Conservation (phyloP, 176 grass and related monocot species). For the Oryza rufipogon region DNA sequence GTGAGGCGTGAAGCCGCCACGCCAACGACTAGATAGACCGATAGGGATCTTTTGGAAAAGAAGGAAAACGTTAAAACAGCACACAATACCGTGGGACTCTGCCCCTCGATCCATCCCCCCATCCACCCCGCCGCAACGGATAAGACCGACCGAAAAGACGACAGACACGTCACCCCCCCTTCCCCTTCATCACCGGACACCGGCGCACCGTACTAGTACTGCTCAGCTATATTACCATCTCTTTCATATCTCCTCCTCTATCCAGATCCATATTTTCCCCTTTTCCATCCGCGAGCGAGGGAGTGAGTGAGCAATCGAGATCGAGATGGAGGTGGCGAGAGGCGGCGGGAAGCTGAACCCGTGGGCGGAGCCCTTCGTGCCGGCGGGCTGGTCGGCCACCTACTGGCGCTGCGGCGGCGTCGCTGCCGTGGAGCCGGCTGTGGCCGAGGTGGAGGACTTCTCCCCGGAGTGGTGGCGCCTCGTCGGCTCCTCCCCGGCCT, state of each 20-base stretch:
- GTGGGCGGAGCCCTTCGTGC: constrained; percentile 60
- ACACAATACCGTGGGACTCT: constrained; percentile 4
- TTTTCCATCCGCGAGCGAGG: background rate
- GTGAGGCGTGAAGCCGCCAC: too few relatives aligned
- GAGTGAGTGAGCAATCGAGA: background rate
- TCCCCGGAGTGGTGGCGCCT: constrained; percentile 63
- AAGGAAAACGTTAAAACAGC: background rate
- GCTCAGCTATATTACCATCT: background rate
- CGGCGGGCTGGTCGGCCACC: constrained; percentile 24
- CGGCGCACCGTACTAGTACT: too few relatives aligned
- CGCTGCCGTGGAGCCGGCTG: background rate
- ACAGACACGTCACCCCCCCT: background rate
- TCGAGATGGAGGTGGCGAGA: constrained; percentile 38
- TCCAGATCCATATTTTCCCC: background rate
- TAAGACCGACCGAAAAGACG: constrained; percentile 9
- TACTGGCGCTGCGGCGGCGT: background rate
- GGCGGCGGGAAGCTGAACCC: constrained; percentile 50
- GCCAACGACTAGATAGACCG: too few relatives aligned
- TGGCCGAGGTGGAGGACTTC: constrained; percentile 55
- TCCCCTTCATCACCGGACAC: too few relatives aligned
- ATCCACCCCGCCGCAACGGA: constrained; percentile 1
- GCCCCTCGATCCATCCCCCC: background rate
- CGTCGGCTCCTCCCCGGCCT: constrained; percentile 42
- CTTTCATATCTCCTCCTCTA: too few relatives aligned
- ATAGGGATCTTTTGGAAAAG: background rate